Base-by-base conservation (phyloP, 768 basidiomycete species). In the Calocybe indica region DNA sequence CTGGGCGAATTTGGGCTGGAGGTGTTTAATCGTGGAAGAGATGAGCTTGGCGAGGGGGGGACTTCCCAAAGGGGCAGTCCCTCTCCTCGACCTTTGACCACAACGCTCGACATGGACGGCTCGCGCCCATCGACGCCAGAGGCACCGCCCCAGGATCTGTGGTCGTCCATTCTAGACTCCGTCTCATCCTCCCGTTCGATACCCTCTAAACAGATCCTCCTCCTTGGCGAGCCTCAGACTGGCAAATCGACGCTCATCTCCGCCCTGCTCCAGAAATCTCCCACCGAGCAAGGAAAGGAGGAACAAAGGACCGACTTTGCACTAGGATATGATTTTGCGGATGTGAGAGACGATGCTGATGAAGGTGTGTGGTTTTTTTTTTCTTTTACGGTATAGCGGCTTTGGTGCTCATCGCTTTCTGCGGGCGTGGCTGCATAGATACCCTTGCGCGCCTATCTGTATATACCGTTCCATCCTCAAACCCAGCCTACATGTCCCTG, bases 131-230 rank as follows among this genome's bases (percentile, higher is more conserved):
- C 83, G n/a, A 76, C 85, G 15, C 87, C 87, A 50, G 82, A 81
- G 40, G 77, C 80, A 11, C 85, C 84, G 5, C 86, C 85, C 0
- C 79, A 83, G 55, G 88, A 94, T 56, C 70, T 97, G 36, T 98
- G 95, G 95, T 87, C 84, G 2, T 88, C 89, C 9, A 97, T 98
- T 55, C 76, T 98, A 5, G 84, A 93, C 66, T 83, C 85, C 9
- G 85, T 95, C 22, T 88, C 91, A 1, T 82, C 83, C 29, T 80
- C 86, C 34, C 79, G 89, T 45, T 80, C 85, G 8, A 87, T 83
- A 58, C 88, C 88, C 11, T 84, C 88, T 13, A 96, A 94, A 67
- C 89, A 94, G 61, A 73, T 95, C 28, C 71, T 98, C 39, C 57
- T 97, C 1, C 79, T 97, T 3, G 93, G 90, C 38, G 80, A 88